Conservation (phyloP, 2,329 filamentous ascomycete species). For the Waltergamsia citrina region DNA sequence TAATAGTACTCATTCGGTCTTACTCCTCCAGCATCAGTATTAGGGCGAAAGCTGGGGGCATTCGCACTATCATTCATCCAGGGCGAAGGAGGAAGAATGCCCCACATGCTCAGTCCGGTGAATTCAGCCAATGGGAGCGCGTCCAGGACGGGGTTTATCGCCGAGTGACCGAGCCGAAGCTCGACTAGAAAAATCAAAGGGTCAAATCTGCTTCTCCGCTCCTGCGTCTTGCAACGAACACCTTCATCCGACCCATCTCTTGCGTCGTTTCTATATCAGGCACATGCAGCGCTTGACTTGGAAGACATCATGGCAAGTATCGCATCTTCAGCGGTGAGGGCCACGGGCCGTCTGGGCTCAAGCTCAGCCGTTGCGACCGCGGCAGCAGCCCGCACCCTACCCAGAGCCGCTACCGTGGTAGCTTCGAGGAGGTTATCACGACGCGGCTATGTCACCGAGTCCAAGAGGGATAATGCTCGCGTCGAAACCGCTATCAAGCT, state of each 20-base stretch:
- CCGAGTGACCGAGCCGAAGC: conserved; percentile 24
- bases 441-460: conserved; percentile 76
- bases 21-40: no score
- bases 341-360: conserved; percentile 54
- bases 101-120: conserved; percentile 6
- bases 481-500: conserved; percentile 81
- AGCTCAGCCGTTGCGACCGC: conserved; percentile 23
- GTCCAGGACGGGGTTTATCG: conserved; percentile 16
- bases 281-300: conserved; percentile 8
- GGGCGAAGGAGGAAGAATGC: no score
- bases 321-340: conserved; percentile 62
- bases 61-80: no score
- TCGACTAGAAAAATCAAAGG: conserved; percentile 1
- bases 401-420: conserved; percentile 17
- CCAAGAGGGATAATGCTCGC: conserved; percentile 69
- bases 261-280: conserved; percentile 4
- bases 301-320: conserved; percentile 47
- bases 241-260: neutral
- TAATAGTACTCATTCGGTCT: no score
- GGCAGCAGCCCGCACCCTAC: conserved; percentile 16
- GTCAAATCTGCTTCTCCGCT: conserved; percentile 3
- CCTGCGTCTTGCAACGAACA: neutral
- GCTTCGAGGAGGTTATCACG: conserved; percentile 16
- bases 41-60: no score
- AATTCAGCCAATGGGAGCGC: conserved; percentile 19